These are phyloP conservation scores for Zasmidium cellare DNA, from an alignment of 2,329 filamentous ascomycete genomes.

Conservation along the genomic window DNA sequence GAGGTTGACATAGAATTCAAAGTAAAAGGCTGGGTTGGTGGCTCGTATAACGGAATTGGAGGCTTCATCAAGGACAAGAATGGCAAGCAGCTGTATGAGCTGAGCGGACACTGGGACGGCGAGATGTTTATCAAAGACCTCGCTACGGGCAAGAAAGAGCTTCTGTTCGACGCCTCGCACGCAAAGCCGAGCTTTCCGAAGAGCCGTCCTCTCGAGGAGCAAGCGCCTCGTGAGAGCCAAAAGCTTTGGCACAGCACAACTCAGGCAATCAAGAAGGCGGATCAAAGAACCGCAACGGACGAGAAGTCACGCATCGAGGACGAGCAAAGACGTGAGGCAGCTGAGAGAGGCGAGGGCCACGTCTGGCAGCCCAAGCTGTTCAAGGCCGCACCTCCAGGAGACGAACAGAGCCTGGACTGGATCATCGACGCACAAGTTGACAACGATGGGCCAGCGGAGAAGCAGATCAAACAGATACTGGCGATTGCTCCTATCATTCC, in stretches of 20 bases:
- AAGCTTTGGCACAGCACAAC: conserved; percentile 81
- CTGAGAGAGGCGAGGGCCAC: conserved; percentile 72
- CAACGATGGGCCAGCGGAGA: conserved; percentile 59
- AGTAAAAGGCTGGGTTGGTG: conserved; percentile 94
- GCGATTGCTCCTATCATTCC: conserved; percentile 81
- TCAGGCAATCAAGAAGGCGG: conserved; percentile 76
- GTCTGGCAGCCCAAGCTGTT: conserved; percentile 92
- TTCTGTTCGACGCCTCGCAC: conserved; percentile 83
- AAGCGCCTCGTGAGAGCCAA: conserved; percentile 88
- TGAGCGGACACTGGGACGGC: conserved; percentile 89
- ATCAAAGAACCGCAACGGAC: conserved; percentile 86
- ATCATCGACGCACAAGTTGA: conserved; percentile 85
- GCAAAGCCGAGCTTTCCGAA: conserved; percentile 74
- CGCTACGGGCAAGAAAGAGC: conserved; percentile 79
- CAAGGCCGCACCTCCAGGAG: conserved; percentile 61
- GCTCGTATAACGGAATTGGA: conserved; percentile 94
- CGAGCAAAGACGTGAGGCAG: conserved; percentile 83
- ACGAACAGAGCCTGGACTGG: conserved; percentile 88
- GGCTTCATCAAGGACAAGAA: conserved; percentile 86
- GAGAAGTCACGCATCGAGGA: conserved; percentile 98
- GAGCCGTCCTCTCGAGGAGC: conserved; percentile 77
- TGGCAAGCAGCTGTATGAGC: conserved; percentile 83
- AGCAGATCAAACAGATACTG: conserved; percentile 79
- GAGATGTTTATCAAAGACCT: conserved; percentile 92
- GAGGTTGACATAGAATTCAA: conserved; percentile 96